Percentiles rank a stretch among this genome's conserved stretches.
Conservation (phyloP, 768 basidiomycete species). For the Lenzites betulinus region DNA sequence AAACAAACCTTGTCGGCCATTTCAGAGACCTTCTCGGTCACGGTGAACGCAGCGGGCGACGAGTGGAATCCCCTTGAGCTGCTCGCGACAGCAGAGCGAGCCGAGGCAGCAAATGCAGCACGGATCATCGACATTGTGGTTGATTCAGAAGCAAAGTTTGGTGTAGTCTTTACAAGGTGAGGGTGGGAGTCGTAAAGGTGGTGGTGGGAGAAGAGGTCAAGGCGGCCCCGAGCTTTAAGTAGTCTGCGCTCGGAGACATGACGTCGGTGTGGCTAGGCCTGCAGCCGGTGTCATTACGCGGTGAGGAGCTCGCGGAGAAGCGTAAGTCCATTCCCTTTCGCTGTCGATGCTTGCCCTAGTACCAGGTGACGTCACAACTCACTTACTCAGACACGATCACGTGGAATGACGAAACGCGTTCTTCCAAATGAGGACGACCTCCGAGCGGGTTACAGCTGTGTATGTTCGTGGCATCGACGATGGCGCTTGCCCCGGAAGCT, state of each 20-base stretch:
- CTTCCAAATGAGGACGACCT: too few species aligned
- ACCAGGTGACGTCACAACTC: conserved; percentile 14
- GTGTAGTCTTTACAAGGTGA: neutral
- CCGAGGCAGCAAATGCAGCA: conserved; percentile 25
- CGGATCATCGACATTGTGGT: conserved; percentile 31
- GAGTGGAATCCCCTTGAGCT: conserved; percentile 32
- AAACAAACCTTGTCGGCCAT: conserved; percentile 39
- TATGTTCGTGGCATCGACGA: too few species aligned
- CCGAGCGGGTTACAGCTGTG: too few species aligned
- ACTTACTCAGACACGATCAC: conserved; percentile 10
- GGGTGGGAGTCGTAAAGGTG: neutral
- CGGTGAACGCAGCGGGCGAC: conserved; percentile 35
- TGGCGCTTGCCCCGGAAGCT: too few species aligned
- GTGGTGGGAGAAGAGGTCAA: neutral
- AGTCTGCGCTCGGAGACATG: conserved; percentile 5
- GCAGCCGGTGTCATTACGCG: neutral
- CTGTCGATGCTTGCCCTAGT: too few species aligned
- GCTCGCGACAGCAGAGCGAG: conserved; percentile 22
- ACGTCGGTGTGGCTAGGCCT: conserved; percentile 16
- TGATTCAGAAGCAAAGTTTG: neutral
- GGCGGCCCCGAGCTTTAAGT: conserved; percentile 1
- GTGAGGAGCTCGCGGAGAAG: conserved; percentile 3
- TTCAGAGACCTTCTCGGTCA: conserved; percentile 43
- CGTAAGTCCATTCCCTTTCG: conserved; percentile 1
- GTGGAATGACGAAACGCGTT: conserved; percentile 5